Evolutionary conservation across 2,329 filamentous ascomycete genomes (phyloP).

Genomic region (Bipolaris victoriae): DNA sequence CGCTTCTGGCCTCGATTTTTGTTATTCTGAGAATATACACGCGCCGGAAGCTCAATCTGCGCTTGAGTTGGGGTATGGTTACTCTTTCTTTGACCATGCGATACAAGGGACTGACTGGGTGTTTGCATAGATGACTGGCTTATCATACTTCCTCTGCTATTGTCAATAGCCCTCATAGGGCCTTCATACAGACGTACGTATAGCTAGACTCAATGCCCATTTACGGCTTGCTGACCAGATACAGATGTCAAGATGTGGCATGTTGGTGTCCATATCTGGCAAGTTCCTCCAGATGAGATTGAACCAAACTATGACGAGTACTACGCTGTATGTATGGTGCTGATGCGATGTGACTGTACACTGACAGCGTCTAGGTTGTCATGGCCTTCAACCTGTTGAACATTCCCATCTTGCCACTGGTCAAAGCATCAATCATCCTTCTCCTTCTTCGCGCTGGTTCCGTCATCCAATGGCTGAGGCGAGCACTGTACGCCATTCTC

Average conservation of each 20-base stretch:
- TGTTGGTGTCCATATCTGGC: constrained; percentile 46
- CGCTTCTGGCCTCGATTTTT: constrained; percentile 42
- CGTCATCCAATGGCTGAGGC: constrained; percentile 48
- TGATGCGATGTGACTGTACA: neutral
- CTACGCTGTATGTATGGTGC: constrained; percentile 34
- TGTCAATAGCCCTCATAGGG: constrained; percentile 48
- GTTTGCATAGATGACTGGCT: constrained; percentile 46
- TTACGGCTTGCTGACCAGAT: constrained; percentile 4
- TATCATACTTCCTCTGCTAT: constrained; percentile 43
- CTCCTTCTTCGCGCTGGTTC: constrained; percentile 49
- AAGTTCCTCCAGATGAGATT: constrained; percentile 43
- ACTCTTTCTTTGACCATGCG: neutral
- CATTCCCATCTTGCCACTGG: constrained; percentile 50
- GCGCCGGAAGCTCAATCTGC: constrained; percentile 45
- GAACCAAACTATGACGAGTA: constrained; percentile 48
- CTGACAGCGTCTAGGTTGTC: constrained; percentile 29
- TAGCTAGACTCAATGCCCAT: constrained; percentile 2
- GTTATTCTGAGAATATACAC: constrained; percentile 47
- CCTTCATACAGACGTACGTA: constrained; percentile 46
- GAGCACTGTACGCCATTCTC: constrained; percentile 47
- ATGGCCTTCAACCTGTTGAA: constrained; percentile 51
- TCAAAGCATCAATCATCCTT: constrained; percentile 50
- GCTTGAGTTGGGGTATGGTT: constrained; percentile 45
- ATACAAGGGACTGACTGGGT: constrained; percentile 21
- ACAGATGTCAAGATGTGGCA: constrained; percentile 49